These are phyloP conservation scores for Phytophthora vignae DNA, from an alignment of 352 stramenopile genomes.

Conservation along the genomic window DNA sequence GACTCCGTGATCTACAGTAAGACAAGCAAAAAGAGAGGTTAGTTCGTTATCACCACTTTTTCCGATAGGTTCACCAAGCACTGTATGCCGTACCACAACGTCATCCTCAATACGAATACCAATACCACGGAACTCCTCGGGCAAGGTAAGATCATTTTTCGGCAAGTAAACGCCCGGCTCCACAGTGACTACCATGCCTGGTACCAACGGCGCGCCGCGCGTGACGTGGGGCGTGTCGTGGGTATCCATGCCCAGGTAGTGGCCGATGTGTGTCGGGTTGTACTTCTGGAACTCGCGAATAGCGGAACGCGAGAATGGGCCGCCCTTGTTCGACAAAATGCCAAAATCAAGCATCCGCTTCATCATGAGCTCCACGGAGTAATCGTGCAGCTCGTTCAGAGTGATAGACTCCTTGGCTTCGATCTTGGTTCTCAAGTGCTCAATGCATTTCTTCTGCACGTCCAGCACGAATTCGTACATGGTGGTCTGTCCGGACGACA, in stretches of 20 bases:
- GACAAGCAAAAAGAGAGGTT: conserved; percentile 18
- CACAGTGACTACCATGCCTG: conserved; percentile 86
- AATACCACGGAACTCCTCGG: conserved; percentile 80
- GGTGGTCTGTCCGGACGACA: conserved; percentile 56
- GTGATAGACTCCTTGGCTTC: conserved; percentile 57
- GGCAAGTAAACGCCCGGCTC: conserved; percentile 88
- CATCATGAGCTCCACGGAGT: conserved; percentile 77
- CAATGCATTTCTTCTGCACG: conserved; percentile 78
- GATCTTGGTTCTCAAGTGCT: conserved; percentile 58
- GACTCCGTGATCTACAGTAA: conserved; percentile 68
- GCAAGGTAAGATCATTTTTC: conserved; percentile 70
- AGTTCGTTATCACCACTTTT: background rate
- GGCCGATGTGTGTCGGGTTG: conserved; percentile 88
- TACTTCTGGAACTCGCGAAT: conserved; percentile 80
- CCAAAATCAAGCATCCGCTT: conserved; percentile 68
- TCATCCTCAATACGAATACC: conserved; percentile 90
- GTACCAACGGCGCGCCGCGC: conserved; percentile 58
- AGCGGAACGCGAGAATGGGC: conserved; percentile 38
- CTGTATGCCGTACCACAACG: conserved; percentile 62
- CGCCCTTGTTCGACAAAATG: conserved; percentile 54
- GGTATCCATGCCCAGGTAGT: conserved; percentile 88
- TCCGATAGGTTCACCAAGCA: background rate
- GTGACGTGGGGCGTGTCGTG: conserved; percentile 84
- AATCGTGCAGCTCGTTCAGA: conserved; percentile 81
- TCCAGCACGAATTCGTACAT: conserved; percentile 86